These are phyloP conservation scores for Sporisorium scitamineum DNA, from an alignment of 1,284 basidiomycete genomes.

Conservation along the genomic window DNA sequence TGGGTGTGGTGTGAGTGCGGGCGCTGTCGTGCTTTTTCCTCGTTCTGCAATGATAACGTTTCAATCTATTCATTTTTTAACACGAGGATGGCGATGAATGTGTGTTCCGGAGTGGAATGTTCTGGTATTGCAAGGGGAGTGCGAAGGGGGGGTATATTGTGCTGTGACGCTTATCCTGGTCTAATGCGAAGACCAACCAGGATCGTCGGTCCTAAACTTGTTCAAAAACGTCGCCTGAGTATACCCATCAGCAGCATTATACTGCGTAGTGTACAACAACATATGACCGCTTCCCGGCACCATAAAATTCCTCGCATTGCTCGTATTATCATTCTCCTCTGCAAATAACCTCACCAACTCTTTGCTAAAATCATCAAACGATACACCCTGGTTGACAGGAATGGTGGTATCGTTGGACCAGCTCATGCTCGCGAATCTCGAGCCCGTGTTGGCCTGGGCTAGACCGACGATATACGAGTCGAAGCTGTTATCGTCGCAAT, in stretches of 20 bases:
- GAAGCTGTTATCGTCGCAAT: conserved; percentile 33
- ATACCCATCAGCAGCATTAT: conserved; percentile 26
- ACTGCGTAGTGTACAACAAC: conserved; percentile 22
- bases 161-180: no score
- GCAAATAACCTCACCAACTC: conserved; percentile 22
- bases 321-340: conserved; percentile 13
- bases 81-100: no score
- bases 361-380: conserved; percentile 4
- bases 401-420: conserved; percentile 34
- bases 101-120: neutral
- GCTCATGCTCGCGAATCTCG: conserved; percentile 34
- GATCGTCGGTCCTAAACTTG: conserved; percentile 39
- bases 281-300: conserved; percentile 22
- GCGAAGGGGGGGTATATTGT: neutral
- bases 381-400: conserved; percentile 29
- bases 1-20: conserved; percentile 14
- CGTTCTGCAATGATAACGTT: neutral
- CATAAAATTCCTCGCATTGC: conserved; percentile 30
- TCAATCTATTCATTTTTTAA: neutral
- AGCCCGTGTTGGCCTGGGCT: conserved; percentile 23
- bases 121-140: neutral
- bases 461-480: conserved; percentile 40
- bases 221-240: conserved; percentile 30
- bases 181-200: conserved; percentile 28
- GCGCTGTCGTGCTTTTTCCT: no score